Percentiles rank a stretch among this genome's conserved stretches.
phyloP scores from a whole-genome alignment of 2,329 filamentous ascomycete genomes.

The Paraconiothyrium brasiliense region DNA sequence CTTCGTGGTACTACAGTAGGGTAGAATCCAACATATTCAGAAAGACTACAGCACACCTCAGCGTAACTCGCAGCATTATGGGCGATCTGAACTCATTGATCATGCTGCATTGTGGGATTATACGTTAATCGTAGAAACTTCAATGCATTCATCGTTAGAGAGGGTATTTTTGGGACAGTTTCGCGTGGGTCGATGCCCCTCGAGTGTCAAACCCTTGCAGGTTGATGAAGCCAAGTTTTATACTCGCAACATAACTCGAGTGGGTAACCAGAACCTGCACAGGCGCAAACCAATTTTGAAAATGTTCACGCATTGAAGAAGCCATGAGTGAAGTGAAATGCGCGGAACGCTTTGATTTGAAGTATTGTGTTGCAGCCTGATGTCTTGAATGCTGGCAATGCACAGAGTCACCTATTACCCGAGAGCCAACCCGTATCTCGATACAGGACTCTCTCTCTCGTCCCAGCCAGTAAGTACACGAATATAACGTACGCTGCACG shows the following conservation, averaged over 20 bases:
- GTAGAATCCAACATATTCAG: background rate
- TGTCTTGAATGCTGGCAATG: constrained; percentile 4
- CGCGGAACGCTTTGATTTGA: constrained; percentile 11
- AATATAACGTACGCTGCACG: constrained; percentile 11
- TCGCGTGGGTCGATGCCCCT: no score
- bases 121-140: background rate
- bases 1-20: no score
- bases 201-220: no score
- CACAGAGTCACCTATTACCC: constrained; percentile 8
- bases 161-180: background rate
- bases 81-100: background rate
- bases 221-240: no score
- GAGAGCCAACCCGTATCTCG: background rate
- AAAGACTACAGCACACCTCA: background rate
- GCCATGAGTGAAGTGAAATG: background rate
- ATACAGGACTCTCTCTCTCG: constrained; percentile 1
- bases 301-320: background rate
- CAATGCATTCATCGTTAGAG: background rate
- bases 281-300: no score
- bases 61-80: background rate
- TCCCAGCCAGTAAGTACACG: constrained; percentile 19
- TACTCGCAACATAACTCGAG: no score
- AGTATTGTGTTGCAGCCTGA: background rate
- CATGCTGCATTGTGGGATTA: background rate
- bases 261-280: no score